Evolutionary conservation across 208 protist species (phyloP).

Genomic region (Phytomonas francai): DNA sequence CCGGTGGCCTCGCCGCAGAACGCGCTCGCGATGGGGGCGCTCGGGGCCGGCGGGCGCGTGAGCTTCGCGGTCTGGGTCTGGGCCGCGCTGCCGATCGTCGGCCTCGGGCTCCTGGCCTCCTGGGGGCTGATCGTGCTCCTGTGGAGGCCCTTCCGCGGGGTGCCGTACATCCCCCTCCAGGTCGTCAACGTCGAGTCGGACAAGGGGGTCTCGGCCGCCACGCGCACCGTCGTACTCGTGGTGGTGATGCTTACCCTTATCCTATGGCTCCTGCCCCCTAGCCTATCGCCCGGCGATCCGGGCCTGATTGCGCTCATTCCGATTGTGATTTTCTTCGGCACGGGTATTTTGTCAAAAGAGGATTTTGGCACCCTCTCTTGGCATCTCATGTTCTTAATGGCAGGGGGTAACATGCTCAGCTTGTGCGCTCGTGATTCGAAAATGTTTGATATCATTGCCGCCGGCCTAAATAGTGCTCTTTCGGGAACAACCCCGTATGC

Average conservation of each 20-base stretch:
- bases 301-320: conserved; percentile 90
- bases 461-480: conserved; percentile 56
- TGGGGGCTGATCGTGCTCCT: conserved; percentile 80
- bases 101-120: conserved; percentile 44
- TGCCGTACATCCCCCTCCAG: conserved; percentile 81
- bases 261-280: conserved; percentile 78
- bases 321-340: conserved; percentile 90
- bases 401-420: conserved; percentile 91
- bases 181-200: conserved; percentile 56
- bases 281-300: conserved; percentile 85
- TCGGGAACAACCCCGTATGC: conserved; percentile 45
- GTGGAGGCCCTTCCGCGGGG: conserved; percentile 82
- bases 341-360: conserved; percentile 85
- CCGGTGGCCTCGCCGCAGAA: conserved; percentile 93
- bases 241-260: conserved; percentile 73
- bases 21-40: conserved; percentile 79
- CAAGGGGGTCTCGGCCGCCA: conserved; percentile 34
- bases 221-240: conserved; percentile 55
- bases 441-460: conserved; percentile 79
- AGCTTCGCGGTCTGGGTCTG: conserved; percentile 81
- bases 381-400: conserved; percentile 91
- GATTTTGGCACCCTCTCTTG: conserved; percentile 91
- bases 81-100: conserved; percentile 74
- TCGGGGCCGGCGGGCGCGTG: conserved; percentile 62
- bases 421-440: conserved; percentile 79